phyloP scores from a whole-genome alignment of 352 stramenopile species.

The Pythium utonaiense region DNA sequence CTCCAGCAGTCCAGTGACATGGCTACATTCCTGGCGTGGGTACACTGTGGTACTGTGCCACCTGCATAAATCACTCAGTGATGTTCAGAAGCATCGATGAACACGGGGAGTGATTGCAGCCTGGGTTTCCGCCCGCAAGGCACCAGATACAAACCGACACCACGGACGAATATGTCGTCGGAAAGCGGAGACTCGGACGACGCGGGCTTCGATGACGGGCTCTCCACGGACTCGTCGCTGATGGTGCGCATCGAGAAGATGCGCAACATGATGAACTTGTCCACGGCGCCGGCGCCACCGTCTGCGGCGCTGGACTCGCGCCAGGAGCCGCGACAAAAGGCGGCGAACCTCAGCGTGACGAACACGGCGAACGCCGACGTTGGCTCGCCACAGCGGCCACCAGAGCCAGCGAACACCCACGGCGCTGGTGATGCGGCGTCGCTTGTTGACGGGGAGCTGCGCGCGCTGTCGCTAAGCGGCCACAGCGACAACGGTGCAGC shows the following conservation, averaged over 20 bases:
- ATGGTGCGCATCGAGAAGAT: conserved; percentile 50
- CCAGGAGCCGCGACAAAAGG: neutral
- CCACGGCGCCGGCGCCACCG: conserved; percentile 15
- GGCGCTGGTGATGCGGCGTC: conserved; percentile 30
- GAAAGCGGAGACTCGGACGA: conserved; percentile 36
- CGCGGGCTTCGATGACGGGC: conserved; percentile 48
- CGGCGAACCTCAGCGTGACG: conserved; percentile 23
- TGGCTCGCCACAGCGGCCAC: neutral
- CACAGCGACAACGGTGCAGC: conserved; percentile 20
- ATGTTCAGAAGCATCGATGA: neutral
- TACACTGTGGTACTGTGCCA: neutral
- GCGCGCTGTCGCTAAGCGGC: conserved; percentile 43
- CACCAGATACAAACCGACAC: neutral
- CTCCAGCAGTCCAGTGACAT: no score
- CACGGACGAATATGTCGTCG: conserved; percentile 21
- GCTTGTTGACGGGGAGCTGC: conserved; percentile 39
- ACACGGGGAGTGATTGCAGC: neutral
- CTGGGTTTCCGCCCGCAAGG: neutral
- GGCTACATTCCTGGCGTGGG: neutral
- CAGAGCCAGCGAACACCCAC: neutral
- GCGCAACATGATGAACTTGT: conserved; percentile 39
- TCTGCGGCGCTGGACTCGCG: neutral
- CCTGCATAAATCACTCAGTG: neutral
- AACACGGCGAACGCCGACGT: neutral
- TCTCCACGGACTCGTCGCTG: conserved; percentile 47